phyloP scores from a whole-genome alignment of 352 stramenopile species.

The Phytopythium boreale region DNA sequence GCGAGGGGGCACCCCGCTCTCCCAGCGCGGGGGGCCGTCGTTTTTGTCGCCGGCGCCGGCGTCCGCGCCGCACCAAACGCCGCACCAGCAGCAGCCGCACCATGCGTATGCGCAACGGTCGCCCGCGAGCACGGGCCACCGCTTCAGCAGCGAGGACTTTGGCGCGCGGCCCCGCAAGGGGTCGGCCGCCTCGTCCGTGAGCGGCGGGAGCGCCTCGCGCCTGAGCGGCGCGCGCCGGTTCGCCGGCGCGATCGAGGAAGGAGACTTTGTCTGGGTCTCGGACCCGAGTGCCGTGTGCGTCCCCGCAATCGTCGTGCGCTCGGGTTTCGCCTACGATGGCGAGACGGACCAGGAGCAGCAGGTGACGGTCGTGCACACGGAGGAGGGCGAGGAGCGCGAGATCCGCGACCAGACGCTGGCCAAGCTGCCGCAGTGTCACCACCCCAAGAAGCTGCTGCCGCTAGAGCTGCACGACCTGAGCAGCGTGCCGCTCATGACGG shows the following conservation, averaged over 20 bases:
- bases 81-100: not conserved
- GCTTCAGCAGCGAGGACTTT: constrained; percentile 5
- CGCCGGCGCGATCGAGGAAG: constrained; percentile 40
- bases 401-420: constrained; percentile 55
- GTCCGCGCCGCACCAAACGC: not conserved
- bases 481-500: constrained; percentile 60
- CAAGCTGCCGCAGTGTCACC: constrained; percentile 52
- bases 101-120: not conserved
- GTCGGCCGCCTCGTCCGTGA: constrained; percentile 7
- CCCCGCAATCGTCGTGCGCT: constrained; percentile 58
- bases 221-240: constrained; percentile 6
- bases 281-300: constrained; percentile 51
- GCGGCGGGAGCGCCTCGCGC: constrained; percentile 1
- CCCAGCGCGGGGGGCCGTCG: not conserved
- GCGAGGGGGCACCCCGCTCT: not conserved
- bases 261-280: constrained; percentile 65
- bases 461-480: constrained; percentile 65
- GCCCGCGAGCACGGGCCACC: not conserved
- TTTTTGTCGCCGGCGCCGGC: not conserved
- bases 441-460: constrained; percentile 59
- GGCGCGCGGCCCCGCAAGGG: constrained; percentile 7
- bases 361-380: constrained; percentile 75
- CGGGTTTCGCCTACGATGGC: constrained; percentile 58
- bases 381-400: constrained; percentile 78
- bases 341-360: constrained; percentile 59